Conservation (phyloP, 306 rosid genomes). For the Cicer chorassanicum region DNA sequence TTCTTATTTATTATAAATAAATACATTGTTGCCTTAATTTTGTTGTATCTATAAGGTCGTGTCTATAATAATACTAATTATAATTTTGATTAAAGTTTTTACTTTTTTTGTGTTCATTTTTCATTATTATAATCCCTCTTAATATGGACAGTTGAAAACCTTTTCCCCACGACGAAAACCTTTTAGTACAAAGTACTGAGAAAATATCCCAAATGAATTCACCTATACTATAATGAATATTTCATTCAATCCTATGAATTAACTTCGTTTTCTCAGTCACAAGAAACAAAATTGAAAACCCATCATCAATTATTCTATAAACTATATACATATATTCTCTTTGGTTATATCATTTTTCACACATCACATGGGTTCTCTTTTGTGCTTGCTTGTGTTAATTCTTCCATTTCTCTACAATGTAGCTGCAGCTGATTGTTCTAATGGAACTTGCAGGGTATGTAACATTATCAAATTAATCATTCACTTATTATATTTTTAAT, state of each 20-base stretch:
- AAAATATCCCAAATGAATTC: conserved; percentile 15
- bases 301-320: conserved; percentile 8
- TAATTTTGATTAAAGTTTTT: too few relatives aligned
- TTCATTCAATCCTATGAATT: conserved; percentile 5
- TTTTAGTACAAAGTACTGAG: not conserved
- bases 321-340: not conserved
- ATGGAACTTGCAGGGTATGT: conserved; percentile 69
- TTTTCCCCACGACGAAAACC: too few relatives aligned
- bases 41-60: too few relatives aligned
- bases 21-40: too few relatives aligned
- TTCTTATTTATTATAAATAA: too few relatives aligned
- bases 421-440: conserved; percentile 56
- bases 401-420: conserved; percentile 42
- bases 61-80: too few relatives aligned
- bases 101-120: too few relatives aligned
- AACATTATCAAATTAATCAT: not conserved
- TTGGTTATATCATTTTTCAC: not conserved
- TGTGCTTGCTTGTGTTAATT: conserved; percentile 40
- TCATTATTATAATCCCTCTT: too few relatives aligned
- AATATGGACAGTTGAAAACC: too few relatives aligned
- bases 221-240: not conserved
- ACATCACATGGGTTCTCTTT: conserved; percentile 48
- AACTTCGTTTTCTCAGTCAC: conserved; percentile 58
- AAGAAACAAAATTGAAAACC: conserved; percentile 17
- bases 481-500: not conserved